Evolutionary conservation across 805 yeast genomes (phyloP).

Genomic region (Hanseniaspora singularis): DNA sequence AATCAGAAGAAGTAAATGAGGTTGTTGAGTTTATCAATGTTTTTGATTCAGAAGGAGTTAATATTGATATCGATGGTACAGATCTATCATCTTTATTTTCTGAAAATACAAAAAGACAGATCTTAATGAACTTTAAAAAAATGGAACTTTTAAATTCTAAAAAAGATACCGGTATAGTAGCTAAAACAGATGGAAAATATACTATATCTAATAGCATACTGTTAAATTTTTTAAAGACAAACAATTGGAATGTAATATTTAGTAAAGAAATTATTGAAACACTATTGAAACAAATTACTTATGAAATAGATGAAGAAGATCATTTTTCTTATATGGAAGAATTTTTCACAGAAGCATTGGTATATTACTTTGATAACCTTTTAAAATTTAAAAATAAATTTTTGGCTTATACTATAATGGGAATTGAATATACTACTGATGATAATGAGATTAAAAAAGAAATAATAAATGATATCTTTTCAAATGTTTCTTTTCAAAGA

Average conservation of each 20-base stretch:
- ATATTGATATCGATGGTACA: neutral
- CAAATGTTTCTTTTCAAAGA: neutral
- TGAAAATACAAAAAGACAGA: neutral
- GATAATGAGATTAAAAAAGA: neutral
- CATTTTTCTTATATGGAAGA: conserved; percentile 3
- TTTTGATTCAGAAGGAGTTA: conserved; percentile 4
- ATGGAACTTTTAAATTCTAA: neutral
- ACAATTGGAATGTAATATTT: conserved; percentile 6
- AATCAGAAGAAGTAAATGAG: neutral
- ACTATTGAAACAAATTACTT: neutral
- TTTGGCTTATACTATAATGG: neutral
- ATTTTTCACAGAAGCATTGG: neutral
- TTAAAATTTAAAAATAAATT: neutral
- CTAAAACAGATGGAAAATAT: neutral
- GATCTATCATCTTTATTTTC: neutral
- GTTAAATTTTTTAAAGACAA: neutral
- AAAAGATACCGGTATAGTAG: neutral
- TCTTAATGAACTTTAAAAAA: neutral
- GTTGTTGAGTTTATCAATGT: conserved; percentile 8
- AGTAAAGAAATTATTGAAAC: neutral
- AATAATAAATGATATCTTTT: neutral
- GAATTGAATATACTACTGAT: neutral
- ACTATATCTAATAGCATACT: neutral
- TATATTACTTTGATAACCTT: neutral
- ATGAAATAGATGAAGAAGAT: neutral